These are phyloP conservation scores for Candida peoriensis DNA, from an alignment of 805 yeast species.

Conservation along the genomic window DNA sequence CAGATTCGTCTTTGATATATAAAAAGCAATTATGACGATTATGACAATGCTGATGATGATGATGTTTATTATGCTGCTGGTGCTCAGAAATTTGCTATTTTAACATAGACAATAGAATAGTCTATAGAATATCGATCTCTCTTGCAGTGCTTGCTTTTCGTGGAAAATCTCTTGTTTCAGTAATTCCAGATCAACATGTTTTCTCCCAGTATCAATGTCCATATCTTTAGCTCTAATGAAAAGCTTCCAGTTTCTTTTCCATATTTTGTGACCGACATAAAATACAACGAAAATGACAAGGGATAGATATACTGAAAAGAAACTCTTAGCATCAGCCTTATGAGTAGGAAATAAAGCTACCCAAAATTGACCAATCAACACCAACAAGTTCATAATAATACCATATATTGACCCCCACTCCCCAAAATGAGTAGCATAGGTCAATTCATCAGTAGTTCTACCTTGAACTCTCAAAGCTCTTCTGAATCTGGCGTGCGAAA, in stretches of 20 bases:
- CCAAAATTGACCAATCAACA: slow-evolving; percentile 78
- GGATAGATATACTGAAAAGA: slow-evolving; percentile 65
- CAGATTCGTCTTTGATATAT: no score
- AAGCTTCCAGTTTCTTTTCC: slow-evolving; percentile 37
- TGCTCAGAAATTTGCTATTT: slow-evolving; percentile 9
- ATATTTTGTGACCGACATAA: slow-evolving; percentile 54
- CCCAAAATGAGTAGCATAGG: slow-evolving; percentile 65
- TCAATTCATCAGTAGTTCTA: slow-evolving; percentile 54
- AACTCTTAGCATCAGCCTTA: slow-evolving; percentile 46
- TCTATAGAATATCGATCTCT: slow-evolving; percentile 45
- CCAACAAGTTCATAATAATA: slow-evolving; percentile 46
- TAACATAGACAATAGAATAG: slow-evolving; percentile 43
- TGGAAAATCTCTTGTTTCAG: slow-evolving; percentile 48
- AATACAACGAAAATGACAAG: slow-evolving; percentile 55
- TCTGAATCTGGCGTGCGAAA: slow-evolving; percentile 60
- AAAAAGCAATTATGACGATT: no score
- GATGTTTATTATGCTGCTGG: no score
- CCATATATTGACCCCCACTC: slow-evolving; percentile 65
- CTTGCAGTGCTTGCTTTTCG: slow-evolving; percentile 37
- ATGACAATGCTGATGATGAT: no score
- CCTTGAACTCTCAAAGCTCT: slow-evolving; percentile 61
- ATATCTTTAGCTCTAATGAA: slow-evolving; percentile 38
- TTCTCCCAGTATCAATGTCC: slow-evolving; percentile 36
- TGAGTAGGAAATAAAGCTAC: slow-evolving; percentile 68
- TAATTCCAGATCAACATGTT: slow-evolving; percentile 49